These are phyloP conservation scores for Boletus pseudopeckii DNA, from an alignment of 768 basidiomycete species.

Conservation along the genomic window DNA sequence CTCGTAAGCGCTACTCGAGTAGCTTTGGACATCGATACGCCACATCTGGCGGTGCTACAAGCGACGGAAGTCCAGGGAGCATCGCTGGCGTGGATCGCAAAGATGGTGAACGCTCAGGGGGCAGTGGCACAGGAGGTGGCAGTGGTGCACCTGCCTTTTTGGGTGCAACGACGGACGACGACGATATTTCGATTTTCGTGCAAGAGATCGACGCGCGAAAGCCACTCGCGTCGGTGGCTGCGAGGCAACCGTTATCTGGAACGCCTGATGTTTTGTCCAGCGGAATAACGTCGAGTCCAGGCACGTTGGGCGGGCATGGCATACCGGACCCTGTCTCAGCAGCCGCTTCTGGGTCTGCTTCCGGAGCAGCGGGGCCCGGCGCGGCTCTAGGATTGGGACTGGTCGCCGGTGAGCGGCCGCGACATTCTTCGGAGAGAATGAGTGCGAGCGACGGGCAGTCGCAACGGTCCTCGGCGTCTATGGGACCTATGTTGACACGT, in stretches of 20 bases:
- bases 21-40: conserved; percentile 73
- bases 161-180: conserved; percentile 58
- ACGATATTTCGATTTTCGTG: conserved; percentile 75
- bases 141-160: conserved; percentile 39
- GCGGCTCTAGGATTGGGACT: conserved; percentile 15
- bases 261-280: not conserved
- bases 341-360: not conserved
- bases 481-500: conserved; percentile 60
- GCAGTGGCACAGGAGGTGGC: conserved; percentile 21
- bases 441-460: conserved; percentile 19
- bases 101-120: conserved; percentile 19
- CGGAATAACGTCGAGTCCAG: conserved; percentile 4
- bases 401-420: conserved; percentile 15
- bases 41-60: conserved; percentile 40
- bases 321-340: not conserved
- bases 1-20: conserved; percentile 68
- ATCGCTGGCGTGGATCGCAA: conserved; percentile 14
- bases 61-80: conserved; percentile 31
- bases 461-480: conserved; percentile 24
- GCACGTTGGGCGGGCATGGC: not conserved
- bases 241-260: conserved; percentile 10
- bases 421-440: conserved; percentile 19
- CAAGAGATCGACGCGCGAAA: conserved; percentile 72
- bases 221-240: conserved; percentile 42
- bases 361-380: not conserved